phyloP scores from a whole-genome alignment of 345 rosid species.

The Angophora floribunda region DNA sequence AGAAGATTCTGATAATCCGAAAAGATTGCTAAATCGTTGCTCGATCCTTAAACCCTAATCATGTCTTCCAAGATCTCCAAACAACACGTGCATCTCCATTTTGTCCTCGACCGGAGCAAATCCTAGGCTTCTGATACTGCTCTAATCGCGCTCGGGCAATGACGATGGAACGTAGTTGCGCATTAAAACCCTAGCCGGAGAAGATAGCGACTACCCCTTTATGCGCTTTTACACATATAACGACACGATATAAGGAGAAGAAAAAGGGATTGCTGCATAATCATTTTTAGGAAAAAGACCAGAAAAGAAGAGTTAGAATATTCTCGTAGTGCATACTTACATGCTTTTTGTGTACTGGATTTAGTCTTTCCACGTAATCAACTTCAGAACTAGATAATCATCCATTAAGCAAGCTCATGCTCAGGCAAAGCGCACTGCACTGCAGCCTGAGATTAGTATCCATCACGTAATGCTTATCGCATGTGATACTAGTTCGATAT shows the following conservation, averaged over 20 bases:
- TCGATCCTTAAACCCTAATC: background rate
- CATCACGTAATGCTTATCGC: background rate
- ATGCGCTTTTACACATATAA: background rate
- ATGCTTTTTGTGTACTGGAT: background rate
- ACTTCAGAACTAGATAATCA: background rate
- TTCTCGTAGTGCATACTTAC: background rate
- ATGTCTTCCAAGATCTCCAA: background rate
- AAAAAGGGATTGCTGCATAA: background rate
- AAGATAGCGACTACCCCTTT: background rate
- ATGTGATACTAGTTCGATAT: background rate
- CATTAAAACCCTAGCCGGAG: background rate
- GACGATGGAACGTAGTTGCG: background rate
- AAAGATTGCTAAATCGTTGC: background rate
- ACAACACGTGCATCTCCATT: background rate
- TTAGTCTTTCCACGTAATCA: background rate
- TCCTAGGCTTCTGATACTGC: background rate
- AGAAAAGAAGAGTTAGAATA: background rate
- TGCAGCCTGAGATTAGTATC: background rate
- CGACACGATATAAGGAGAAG: background rate
- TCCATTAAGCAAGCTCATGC: background rate
- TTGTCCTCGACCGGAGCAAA: background rate
- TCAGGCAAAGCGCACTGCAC: background rate
- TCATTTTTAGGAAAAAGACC: background rate
- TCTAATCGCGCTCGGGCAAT: background rate
- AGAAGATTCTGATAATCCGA: background rate